Evolutionary conservation across 345 rosid species (phyloP), one percentile per base, ranked within the genome.

Genomic region (Clausena lansium): DNA sequence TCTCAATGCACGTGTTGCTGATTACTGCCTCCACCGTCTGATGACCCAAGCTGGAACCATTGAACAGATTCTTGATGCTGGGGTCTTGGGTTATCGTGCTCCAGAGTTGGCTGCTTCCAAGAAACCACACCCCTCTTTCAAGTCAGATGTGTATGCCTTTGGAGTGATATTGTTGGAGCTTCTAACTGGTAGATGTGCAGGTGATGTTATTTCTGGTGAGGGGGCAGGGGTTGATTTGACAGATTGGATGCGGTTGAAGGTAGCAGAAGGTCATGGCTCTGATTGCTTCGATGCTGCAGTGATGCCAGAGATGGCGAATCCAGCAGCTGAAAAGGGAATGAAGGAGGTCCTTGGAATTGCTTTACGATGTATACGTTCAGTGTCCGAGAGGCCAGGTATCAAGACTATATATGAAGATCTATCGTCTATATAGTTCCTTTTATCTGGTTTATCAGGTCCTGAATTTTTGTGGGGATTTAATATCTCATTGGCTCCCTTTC

Each of bases 371-470:
- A 85, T 92, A 82, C 84, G 97, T 75, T 88, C 97, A 0, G 90
- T 94, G 41, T 92, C 98, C 7, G 97, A 94, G 85, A 91, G 99
- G 80, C 94, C 97, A 27, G 99, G 99, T 73, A 96, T 94, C 83
- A 96, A 96, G 90, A 87, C 95, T 68, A 90, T 94, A 71, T 96
- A 96, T 66, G 99, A 96, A 87, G 99, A 96, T 86, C 97, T 96
- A 28, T 96, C 99, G 14, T 94, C 99, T 1, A 88, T 96, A 76
- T 95, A 91, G 84, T 30, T 54, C 72, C 20, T 61, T 54, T 38
- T 47, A 74, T 74, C 63, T 54, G 24, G 36, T 47, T 70, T 39
- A 65, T 73, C 7, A 71, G 74, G 77, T 45, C 76, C 60, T 52
- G 72, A 60, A 58, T 77, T 66, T 45, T 73, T 41, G 55, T 75